Evolutionary conservation across 164 flowering plant genomes (phyloP), one percentile per base, ranked within the genome.

Genomic region (Buxus sempervirens): DNA sequence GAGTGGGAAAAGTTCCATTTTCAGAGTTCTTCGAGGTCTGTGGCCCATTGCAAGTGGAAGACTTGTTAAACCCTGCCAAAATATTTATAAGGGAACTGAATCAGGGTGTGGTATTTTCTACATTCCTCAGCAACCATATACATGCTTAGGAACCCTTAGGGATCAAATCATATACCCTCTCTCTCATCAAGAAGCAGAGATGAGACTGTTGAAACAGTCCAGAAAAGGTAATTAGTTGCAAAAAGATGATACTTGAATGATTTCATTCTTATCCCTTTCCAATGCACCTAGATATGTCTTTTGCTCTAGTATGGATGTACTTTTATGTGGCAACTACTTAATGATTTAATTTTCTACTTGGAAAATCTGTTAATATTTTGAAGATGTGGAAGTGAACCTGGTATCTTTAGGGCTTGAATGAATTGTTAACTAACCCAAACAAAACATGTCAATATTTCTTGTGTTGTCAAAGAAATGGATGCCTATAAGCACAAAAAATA

Each of bases 91-190:
- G 59, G 80, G 70, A 49, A 57, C 65, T 61, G 88, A 75, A 76
- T 73, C 83, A 49, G 82, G 81, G 26, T 77, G 85, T 74, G 83
- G 87, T 48, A 73, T 93, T 41, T 96, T 88, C 76, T 91, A 86
- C 80, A 87, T 96, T 61, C 97, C 99, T 66, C 99, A 96, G 73
- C 80, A 85, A 53, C 98, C 98, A n/a, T 96, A 96, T 71, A 93
- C 99, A 21, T 89, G 99, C 75, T 78, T 96, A 61, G 99, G 99
- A 69, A 90, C 96, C 26, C 81, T 96, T 62, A 80, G 99, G 70
- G 99, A 96, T 86, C 99, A 96, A 73, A 89, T 96, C 65, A 93
- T 96, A 64, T 96, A 96, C 68, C 99, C 99, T 69, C 90, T 96
- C 67, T 96, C 99, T 54, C 77, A 49, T 32, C 85, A 85, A 72